These are phyloP conservation scores for Pichia terricola DNA, from an alignment of 1,139 yeast species.

Conservation along the genomic window DNA sequence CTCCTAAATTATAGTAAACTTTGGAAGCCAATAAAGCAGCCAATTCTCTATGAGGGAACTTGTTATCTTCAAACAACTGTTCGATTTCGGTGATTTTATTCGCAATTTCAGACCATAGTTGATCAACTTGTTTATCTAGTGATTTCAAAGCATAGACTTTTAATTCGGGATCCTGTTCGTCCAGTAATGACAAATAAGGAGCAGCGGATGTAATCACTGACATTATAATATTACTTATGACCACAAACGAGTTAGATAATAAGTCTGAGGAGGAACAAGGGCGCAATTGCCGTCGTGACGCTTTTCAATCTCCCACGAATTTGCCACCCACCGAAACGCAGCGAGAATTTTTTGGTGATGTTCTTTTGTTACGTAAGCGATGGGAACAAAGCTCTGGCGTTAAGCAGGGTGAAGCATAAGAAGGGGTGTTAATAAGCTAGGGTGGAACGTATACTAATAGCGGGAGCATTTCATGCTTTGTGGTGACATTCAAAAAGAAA, in stretches of 20 bases:
- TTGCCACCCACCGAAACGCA: too few relatives aligned
- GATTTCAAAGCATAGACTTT: conserved; percentile 81
- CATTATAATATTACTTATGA: conserved; percentile 9
- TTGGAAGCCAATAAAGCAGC: conserved; percentile 93
- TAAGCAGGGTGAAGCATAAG: too few relatives aligned
- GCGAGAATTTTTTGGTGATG: too few relatives aligned
- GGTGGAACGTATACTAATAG: too few relatives aligned
- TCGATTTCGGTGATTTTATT: conserved; percentile 80
- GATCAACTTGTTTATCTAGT: conserved; percentile 75
- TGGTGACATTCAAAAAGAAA: too few relatives aligned
- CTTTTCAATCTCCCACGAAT: too few relatives aligned
- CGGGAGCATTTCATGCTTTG: too few relatives aligned
- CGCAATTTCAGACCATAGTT: conserved; percentile 96
- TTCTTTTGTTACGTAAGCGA: too few relatives aligned
- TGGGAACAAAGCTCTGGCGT: too few relatives aligned
- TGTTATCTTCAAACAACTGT: conserved; percentile 78
- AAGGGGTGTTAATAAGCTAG: too few relatives aligned
- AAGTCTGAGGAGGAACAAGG: too few relatives aligned
- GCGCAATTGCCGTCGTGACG: too few relatives aligned
- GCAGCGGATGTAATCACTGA: conserved; percentile 57
- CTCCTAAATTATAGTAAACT: conserved; percentile 92
- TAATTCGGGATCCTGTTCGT: conserved; percentile 68
- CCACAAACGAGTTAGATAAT: background rate
- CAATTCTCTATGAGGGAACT: conserved; percentile 58
- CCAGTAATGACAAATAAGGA: conserved; percentile 79